phyloP scores from a whole-genome alignment of 257 asterid species.

The Mitragyna speciosa region DNA sequence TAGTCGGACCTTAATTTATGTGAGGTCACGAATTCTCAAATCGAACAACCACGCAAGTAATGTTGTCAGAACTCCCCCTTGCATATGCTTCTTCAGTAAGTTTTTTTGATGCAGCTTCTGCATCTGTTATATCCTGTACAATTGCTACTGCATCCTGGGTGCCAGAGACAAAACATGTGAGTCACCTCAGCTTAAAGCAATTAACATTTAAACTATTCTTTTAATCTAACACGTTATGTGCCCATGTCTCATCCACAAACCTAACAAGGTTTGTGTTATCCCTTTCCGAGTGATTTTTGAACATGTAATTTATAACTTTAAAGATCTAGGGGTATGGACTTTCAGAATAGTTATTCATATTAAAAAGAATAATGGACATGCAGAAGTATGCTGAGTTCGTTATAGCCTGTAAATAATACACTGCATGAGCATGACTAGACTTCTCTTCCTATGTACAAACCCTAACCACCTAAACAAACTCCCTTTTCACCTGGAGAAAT shows the following conservation, averaged over 20 bases:
- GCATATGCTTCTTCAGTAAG: slow-evolving; percentile 63
- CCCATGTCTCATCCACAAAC: neutral
- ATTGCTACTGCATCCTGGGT: slow-evolving; percentile 70
- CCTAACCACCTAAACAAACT: no score
- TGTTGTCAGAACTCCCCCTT: slow-evolving; percentile 73
- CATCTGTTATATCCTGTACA: slow-evolving; percentile 56
- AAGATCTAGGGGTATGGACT: no score
- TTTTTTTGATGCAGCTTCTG: slow-evolving; percentile 67
- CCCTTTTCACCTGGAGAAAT: no score
- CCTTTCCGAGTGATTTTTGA: neutral
- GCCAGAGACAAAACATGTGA: neutral
- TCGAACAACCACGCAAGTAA: slow-evolving; percentile 72
- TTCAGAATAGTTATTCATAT: no score
- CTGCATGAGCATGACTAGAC: no score
- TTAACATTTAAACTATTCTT: neutral
- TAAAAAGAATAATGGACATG: no score
- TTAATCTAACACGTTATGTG: neutral
- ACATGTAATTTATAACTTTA: neutral
- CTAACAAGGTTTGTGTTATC: neutral
- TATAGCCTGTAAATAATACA: no score
- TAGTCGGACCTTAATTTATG: slow-evolving; percentile 9
- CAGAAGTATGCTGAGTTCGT: no score
- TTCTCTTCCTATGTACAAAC: no score
- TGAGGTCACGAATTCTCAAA: slow-evolving; percentile 39
- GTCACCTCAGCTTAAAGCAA: neutral